A percentile compares a stretch with the other conserved stretches of the same genome.
Conservation (phyloP, 139 green algal genomes). For the Coelastrella sp. region DNA sequence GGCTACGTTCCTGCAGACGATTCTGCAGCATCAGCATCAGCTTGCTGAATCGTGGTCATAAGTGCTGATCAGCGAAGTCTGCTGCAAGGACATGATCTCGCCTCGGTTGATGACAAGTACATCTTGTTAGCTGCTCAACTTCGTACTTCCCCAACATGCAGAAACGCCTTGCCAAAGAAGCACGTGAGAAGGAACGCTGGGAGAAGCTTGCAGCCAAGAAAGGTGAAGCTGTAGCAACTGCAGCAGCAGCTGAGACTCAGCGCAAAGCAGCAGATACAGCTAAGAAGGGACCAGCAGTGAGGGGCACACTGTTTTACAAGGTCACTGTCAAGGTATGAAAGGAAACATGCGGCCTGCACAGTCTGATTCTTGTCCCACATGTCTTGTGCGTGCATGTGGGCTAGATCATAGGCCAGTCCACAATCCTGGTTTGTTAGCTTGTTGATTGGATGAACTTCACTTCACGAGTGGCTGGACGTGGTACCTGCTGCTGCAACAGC, state of each 20-base stretch:
- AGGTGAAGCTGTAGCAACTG: slow-evolving; percentile 60
- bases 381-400: neutral
- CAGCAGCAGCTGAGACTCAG: slow-evolving; percentile 65
- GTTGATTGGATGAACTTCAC: too few relatives aligned
- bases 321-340: slow-evolving; percentile 83
- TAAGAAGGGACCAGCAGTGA: slow-evolving; percentile 23
- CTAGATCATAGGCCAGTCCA: too few relatives aligned
- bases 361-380: neutral
- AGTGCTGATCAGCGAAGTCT: too few relatives aligned
- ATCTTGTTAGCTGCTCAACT: too few relatives aligned
- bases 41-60: too few relatives aligned
- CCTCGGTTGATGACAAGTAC: too few relatives aligned
- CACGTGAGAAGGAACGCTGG: slow-evolving; percentile 83
- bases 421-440: too few relatives aligned
- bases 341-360: neutral
- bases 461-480: too few relatives aligned
- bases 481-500: too few relatives aligned
- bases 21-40: too few relatives aligned
- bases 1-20: too few relatives aligned
- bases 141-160: slow-evolving; percentile 49
- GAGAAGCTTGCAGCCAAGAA: slow-evolving; percentile 83
- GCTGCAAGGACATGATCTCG: too few relatives aligned
- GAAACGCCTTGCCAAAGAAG: slow-evolving; percentile 88
- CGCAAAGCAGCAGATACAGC: slow-evolving; percentile 38
- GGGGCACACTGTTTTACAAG: slow-evolving; percentile 82